Evolutionary conservation across 805 yeast species (phyloP), one percentile per base, ranked within the genome.

Genomic region (Hanseniaspora lindneri): DNA sequence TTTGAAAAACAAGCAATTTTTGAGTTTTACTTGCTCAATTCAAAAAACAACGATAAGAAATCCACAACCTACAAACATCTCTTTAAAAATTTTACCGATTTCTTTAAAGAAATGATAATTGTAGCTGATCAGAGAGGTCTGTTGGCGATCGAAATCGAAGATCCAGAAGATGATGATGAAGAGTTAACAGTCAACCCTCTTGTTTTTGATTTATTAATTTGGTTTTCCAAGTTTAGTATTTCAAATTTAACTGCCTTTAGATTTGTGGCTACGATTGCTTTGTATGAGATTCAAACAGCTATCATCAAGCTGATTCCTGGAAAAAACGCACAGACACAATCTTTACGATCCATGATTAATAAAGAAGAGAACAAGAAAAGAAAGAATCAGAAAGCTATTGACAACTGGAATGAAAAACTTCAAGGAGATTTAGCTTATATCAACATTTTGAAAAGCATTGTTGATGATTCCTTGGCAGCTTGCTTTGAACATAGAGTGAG

Each of bases 401-500:
- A 67, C 20, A 69, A 71, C 39, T 65, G 81, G 33, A 66, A 71
- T 27, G 58, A 60, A 9, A 71, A 72, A 39, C 57, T 74, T 8
- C 60, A 58, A 13, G 63, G 63, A 39, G 68, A 70, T 63, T 60
- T 69, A 35, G 65, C 60, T 8, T 79, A 80, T 52, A 74, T 74
- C 47, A 65, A 65, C n/a, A 72, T 74, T 1, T 56, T 80, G 3
- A 74, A 72, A 32, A 77, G 71, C 46, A 75, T 75, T 49, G 69
- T 83, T 34, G 75, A 72, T 50, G 94, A 85, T 53, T 71, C 83
- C 9, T 73, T 78, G 28, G 77, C 75, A 54, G 70, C 80, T 1
- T 73, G 80, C 8, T 83, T 85, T 59, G 74, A 77, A 10, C 84
- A 80, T 57, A 68, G 96, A 54, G 83, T 83, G 60, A 77, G 87